Conservation (phyloP, 2,329 filamentous ascomycete species). For the Aspergillus oerlinghausenensis region DNA sequence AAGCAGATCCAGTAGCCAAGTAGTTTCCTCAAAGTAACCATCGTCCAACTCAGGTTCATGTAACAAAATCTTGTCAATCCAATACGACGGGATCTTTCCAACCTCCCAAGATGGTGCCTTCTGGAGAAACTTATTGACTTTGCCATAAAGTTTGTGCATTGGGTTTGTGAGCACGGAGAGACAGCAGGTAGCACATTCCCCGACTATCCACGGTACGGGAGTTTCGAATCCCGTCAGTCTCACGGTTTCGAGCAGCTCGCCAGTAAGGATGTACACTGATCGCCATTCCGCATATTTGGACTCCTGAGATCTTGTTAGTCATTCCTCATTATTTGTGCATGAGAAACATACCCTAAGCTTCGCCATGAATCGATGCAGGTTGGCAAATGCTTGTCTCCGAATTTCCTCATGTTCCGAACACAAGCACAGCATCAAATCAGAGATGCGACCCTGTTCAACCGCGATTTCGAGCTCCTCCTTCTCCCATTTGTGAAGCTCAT, state of each 20-base stretch:
- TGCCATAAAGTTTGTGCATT: constrained; percentile 76
- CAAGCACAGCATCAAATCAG: constrained; percentile 67
- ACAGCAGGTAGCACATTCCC: constrained; percentile 69
- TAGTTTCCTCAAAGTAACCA: constrained; percentile 65
- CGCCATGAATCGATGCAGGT: constrained; percentile 41
- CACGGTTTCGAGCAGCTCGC: constrained; percentile 73
- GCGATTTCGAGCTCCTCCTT: constrained; percentile 73
- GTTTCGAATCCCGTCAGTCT: constrained; percentile 49
- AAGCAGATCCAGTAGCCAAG: constrained; percentile 70
- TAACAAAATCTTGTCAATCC: constrained; percentile 68
- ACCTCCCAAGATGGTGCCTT: constrained; percentile 70
- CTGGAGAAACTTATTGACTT: constrained; percentile 79
- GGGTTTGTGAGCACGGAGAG: constrained; percentile 70
- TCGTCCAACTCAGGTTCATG: constrained; percentile 69
- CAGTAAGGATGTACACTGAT: constrained; percentile 73
- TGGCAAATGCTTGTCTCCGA: constrained; percentile 63
- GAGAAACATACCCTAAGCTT: constrained; percentile 41
- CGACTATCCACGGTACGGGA: constrained; percentile 67
- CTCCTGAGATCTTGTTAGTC: constrained; percentile 39
- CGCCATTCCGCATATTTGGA: constrained; percentile 72
- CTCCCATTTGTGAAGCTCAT: constrained; percentile 58
- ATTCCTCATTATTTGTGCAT: background rate
- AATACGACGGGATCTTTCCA: constrained; percentile 52
- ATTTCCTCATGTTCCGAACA: constrained; percentile 71
- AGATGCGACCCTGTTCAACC: constrained; percentile 70